Evolutionary conservation across 768 basidiomycete genomes (phyloP).

Genomic region (Hericium erinaceus): DNA sequence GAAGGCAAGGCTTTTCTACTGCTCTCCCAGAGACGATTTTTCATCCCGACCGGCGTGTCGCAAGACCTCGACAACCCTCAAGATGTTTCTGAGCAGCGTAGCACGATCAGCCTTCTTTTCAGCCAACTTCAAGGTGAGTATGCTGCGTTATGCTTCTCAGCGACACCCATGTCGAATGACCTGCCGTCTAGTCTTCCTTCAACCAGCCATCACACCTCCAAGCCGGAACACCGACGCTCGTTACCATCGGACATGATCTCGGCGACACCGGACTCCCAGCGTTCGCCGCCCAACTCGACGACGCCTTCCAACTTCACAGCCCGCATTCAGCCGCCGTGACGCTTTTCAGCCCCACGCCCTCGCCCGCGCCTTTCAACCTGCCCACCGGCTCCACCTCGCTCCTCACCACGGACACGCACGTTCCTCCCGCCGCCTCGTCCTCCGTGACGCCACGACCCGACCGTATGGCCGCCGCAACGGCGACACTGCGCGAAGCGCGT

Average conservation of each 20-base stretch:
- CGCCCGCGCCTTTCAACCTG: not conserved
- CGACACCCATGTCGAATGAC: not conserved
- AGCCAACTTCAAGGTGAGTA: not conserved
- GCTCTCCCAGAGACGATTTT: too few relatives aligned
- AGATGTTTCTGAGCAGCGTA: not conserved
- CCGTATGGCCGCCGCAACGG: too few relatives aligned
- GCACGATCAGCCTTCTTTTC: not conserved
- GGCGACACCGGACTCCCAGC: not conserved
- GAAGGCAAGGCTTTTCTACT: too few relatives aligned
- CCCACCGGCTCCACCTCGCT: not conserved
- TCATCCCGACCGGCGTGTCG: too few relatives aligned
- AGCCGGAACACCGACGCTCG: not conserved
- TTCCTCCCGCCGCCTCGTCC: not conserved
- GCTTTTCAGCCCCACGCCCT: not conserved
- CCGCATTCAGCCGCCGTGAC: not conserved
- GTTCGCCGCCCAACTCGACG: not conserved
- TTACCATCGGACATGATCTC: not conserved
- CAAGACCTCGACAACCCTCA: not conserved
- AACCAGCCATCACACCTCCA: not conserved
- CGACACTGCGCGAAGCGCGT: too few relatives aligned
- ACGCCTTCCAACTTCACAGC: slow-evolving; percentile 2
- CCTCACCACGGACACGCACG: not conserved
- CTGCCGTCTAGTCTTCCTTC: not conserved
- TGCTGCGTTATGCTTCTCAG: not conserved
- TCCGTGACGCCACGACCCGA: not conserved